Evolutionary conservation across 768 basidiomycete genomes (phyloP), one percentile per base, ranked within the genome.

Genomic region (Suillus lakei): DNA sequence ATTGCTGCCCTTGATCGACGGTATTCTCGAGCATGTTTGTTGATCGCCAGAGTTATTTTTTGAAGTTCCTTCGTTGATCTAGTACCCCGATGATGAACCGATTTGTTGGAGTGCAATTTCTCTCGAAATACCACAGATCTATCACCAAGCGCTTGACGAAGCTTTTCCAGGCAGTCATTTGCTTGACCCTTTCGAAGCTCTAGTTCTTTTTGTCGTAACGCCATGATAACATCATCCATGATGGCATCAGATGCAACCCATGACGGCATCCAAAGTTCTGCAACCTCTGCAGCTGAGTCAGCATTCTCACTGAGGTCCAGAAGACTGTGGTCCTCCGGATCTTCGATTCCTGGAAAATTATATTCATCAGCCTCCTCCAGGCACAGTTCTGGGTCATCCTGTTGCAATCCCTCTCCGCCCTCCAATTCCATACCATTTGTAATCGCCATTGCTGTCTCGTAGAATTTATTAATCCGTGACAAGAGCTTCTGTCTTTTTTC

Each of bases 181-280:
- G 62, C 65, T 30, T 66, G 65, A 18, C 65, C 61, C 36, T 59
- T 63, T 23, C 36, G 41, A 5, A 66, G 56, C 44, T 63, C 41
- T 8, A 63, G 43, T 34, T 63, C 62, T 39, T 66, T 38, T 39
- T 66, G n/a, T 4, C 21, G 5, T 36, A 66, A 44, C 21, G 38
- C 21, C 18, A 38, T 4, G 21, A 66, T n/a, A 21, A 53, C 53
- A 32, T 46, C 41, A 30, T 63, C 46, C 21, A 21, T 38, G n/a
- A 55, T 46, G 16, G 1, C 6, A 28, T 13, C 18, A 28, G 48
- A 21, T 12, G 28, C 55, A 8, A 32, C 44, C 39, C 55, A 63
- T 23, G 63, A 66, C 5, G 56, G 62, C 48, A 66, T 64, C 63
- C 63, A 64, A 21, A 59, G 38, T 26, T 46, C 50, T 15, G 50